Conservation (phyloP, 2,329 filamentous ascomycete species). For the Sporothrix inflata region DNA sequence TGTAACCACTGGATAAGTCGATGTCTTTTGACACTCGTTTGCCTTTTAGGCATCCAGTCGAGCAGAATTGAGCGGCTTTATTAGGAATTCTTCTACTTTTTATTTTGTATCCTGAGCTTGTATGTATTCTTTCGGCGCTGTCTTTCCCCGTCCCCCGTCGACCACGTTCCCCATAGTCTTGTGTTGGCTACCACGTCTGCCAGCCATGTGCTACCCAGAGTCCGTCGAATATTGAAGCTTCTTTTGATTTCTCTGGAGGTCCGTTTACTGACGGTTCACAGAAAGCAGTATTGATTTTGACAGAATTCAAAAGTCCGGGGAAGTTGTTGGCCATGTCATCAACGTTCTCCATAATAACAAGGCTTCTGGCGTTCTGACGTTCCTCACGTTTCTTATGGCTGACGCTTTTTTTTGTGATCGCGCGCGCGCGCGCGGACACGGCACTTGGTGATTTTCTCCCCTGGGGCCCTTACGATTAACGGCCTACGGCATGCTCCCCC, state of each 20-base stretch:
- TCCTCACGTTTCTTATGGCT: neutral
- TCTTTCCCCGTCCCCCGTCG: neutral
- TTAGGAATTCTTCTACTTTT: neutral
- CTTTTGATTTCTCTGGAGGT: neutral
- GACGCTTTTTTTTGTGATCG: neutral
- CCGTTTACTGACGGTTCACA: neutral
- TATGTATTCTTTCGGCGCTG: neutral
- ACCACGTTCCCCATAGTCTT: neutral
- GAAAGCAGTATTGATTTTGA: neutral
- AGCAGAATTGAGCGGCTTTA: slow-evolving; percentile 24
- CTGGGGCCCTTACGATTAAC: neutral
- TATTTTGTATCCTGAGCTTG: neutral
- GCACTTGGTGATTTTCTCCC: slow-evolving; percentile 1
- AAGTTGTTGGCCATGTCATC: neutral
- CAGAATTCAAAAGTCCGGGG: neutral
- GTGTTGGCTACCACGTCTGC: neutral
- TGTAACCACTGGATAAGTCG: neutral
- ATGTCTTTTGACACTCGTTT: neutral
- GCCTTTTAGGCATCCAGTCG: neutral
- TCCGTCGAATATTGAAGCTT: neutral
- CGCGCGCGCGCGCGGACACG: neutral
- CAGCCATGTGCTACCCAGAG: neutral
- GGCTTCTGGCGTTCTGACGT: neutral
- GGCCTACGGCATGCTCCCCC: neutral
- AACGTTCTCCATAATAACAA: neutral